Percentiles rank a stretch among this genome's conserved stretches.
Conservation (phyloP, 148 eudicot species). For the Rhododendron kiyosumense region DNA sequence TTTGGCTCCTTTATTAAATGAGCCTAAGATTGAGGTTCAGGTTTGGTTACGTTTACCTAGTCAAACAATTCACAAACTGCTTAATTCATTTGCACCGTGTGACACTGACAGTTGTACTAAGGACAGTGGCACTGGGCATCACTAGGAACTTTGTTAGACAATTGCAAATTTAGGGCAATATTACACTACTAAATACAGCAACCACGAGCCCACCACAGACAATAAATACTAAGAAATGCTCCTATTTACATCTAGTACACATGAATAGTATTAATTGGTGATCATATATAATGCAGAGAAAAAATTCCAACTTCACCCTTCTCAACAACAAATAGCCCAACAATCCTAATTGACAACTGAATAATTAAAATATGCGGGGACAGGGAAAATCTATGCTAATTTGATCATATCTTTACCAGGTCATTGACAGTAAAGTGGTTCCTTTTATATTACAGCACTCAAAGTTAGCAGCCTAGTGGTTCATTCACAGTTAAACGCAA, state of each 20-base stretch:
- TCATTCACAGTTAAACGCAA: neutral
- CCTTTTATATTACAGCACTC: neutral
- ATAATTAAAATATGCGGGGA: slow-evolving; percentile 3
- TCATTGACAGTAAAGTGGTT: slow-evolving; percentile 7
- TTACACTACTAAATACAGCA: neutral
- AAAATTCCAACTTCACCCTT: slow-evolving; percentile 5
- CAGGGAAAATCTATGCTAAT: slow-evolving; percentile 11
- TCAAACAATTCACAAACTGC: no score
- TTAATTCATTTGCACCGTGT: no score
- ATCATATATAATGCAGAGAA: neutral
- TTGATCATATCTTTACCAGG: slow-evolving; percentile 26
- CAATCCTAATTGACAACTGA: slow-evolving; percentile 7
- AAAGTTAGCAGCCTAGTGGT: neutral
- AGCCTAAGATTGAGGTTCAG: neutral
- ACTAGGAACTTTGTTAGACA: neutral
- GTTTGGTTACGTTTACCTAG: no score
- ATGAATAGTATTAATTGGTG: slow-evolving; percentile 8
- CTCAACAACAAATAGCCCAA: slow-evolving; percentile 4
- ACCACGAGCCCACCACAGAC: neutral
- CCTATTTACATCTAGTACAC: slow-evolving; percentile 6
- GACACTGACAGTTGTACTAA: neutral
- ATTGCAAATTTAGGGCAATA: neutral
- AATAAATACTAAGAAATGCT: neutral
- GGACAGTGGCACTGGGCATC: neutral
- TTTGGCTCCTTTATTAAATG: neutral